Base-by-base conservation (phyloP, 495 filamentous ascomycete genomes). In the Pseudoneurospora amorphoporcata region DNA sequence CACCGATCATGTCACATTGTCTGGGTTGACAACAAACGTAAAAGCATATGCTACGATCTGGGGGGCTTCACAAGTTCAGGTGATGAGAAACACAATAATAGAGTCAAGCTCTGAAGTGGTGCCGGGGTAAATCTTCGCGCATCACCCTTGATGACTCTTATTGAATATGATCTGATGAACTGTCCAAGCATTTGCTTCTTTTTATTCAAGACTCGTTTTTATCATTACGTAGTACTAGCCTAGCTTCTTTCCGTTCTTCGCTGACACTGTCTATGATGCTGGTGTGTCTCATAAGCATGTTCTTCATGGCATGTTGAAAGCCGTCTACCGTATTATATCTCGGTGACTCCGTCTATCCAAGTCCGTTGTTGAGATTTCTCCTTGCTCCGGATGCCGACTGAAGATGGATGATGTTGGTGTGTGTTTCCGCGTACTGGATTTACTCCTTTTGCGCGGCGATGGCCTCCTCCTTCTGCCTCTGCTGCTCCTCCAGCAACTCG, bases 21-120 rank as follows among this genome's bases (percentile, higher is more conserved):
- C 78, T 82, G 40, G 73, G 72, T 45, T 71, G 45, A 71, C 17
- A 39, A 39, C 16, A 35, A 19, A 35, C 53, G 68, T 39, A 68
- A 37, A 38, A 69, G 23, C 41, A 35, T 39, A 19, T 47, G 35
- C 68, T 68, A 17, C 12, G 68, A 42, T 75, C 74, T 74, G 75
- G 76, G 75, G 73, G 73, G 87, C 84, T 88, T 77, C 73, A 74
- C 72, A 77, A 84, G 90, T 97, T 93, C 90, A 91, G 71, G 85
- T 97, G 95, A 98, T 98, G 95, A 98, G 89, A 84, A 65, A 87
- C 82, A 87, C 92, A 65, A 90, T 88, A 89, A 94, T 97, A 98
- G 95, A 99, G 95, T 99, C 95, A 99, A 99, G 95, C 95, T 92
- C 95, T 91, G 92, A 98, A 87, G 87, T 79, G 86, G 83, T 79